A percentile compares a stretch with the other conserved stretches of the same genome.
These are phyloP conservation scores for Mycena vulgaris DNA, from an alignment of 768 basidiomycete genomes.

Conservation along the genomic window DNA sequence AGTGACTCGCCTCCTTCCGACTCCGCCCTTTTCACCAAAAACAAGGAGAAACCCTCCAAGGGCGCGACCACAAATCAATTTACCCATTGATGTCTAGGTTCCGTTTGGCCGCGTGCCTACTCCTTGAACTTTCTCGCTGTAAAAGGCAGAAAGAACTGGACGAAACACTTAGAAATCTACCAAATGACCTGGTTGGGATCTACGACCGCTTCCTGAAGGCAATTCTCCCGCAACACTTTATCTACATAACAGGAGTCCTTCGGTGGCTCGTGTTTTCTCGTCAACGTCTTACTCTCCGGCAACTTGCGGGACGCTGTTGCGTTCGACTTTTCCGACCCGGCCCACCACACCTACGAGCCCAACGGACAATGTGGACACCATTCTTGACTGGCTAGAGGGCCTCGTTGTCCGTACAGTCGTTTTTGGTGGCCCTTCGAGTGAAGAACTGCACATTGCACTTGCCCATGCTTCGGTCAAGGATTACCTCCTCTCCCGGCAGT, in stretches of 20 bases:
- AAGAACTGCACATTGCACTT: not conserved
- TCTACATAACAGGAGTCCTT: not conserved
- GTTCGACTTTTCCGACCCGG: not conserved
- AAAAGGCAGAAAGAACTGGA: not conserved
- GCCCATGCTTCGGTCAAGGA: slow-evolving; percentile 33
- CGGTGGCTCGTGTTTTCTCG: not conserved
- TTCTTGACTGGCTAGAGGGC: not conserved
- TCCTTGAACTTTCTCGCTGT: not conserved
- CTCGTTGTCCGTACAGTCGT: too few species aligned
- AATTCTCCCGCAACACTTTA: not conserved
- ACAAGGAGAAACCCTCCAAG: too few species aligned
- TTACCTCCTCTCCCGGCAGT: not conserved
- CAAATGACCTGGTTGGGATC: not conserved
- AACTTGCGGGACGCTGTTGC: not conserved
- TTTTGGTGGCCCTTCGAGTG: too few species aligned
- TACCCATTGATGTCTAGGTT: too few species aligned
- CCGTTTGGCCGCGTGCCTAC: not conserved
- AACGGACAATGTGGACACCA: too few species aligned
- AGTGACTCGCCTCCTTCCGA: too few species aligned
- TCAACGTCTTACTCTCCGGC: not conserved
- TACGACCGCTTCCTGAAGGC: not conserved
- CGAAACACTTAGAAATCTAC: not conserved
- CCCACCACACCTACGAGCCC: not conserved
- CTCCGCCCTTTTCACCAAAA: too few species aligned
- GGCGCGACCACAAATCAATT: too few species aligned